Percentiles rank a stretch among this genome's conserved stretches.
Conservation (phyloP, 441 rosid genomes). For the Arabidopsis lyrata region DNA sequence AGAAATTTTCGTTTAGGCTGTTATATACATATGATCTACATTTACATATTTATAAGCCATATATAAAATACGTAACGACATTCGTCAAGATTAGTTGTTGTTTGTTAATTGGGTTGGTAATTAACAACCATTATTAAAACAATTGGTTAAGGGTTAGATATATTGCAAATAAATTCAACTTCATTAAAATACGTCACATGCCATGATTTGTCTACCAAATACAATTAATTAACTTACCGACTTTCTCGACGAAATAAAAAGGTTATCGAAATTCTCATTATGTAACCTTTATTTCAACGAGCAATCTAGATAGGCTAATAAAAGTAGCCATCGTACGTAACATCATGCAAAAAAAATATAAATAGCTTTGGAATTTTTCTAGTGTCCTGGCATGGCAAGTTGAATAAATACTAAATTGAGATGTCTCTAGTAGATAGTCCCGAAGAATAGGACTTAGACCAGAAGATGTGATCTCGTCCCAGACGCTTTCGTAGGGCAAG, state of each 20-base stretch:
- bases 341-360: not conserved
- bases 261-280: conserved; percentile 22
- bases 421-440: too few relatives aligned
- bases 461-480: too few relatives aligned
- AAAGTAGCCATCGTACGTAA: conserved; percentile 29
- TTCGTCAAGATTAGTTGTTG: conserved; percentile 39
- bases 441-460: too few relatives aligned
- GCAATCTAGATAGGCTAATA: not conserved
- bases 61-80: not conserved
- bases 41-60: not conserved
- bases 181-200: conserved; percentile 20
- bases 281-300: conserved; percentile 27
- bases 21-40: not conserved
- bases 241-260: conserved; percentile 7
- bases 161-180: not conserved
- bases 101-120: conserved; percentile 37
- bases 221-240: conserved; percentile 3
- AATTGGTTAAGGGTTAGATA: conserved; percentile 4
- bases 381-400: conserved; percentile 33
- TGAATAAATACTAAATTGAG: not conserved
- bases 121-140: not conserved
- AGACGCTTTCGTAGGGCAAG: too few relatives aligned
- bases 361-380: conserved; percentile 18
- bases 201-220: conserved; percentile 40
- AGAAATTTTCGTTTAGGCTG: not conserved